Percentiles rank a stretch among this genome's conserved stretches.
phyloP scores from a whole-genome alignment of 176 grass and related monocot genomes.

The Chrysopogon serrulatus region DNA sequence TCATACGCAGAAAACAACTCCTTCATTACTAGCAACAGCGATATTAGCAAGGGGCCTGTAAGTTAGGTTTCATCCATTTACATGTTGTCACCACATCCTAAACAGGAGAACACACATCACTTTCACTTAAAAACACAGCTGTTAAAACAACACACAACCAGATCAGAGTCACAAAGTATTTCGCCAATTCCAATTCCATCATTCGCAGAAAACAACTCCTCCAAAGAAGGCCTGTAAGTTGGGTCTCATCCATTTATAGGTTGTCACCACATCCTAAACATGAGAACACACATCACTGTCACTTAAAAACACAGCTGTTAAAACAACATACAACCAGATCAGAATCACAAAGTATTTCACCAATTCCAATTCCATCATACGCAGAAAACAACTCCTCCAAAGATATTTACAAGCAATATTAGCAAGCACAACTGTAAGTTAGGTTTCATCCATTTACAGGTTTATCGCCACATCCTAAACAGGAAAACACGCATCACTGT shows the following conservation, averaged over 20 bases:
- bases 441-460: conserved; percentile 18
- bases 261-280: neutral
- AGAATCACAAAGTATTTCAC: neutral
- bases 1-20: conserved; percentile 7
- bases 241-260: conserved; percentile 13
- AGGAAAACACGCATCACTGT: neutral
- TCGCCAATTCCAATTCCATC: neutral
- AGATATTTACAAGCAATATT: conserved; percentile 26
- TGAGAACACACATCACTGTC: neutral
- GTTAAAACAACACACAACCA: conserved; percentile 19
- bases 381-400: conserved; percentile 7
- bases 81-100: conserved; percentile 3
- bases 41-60: no score
- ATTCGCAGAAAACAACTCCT: conserved; percentile 11
- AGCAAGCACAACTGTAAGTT: neutral
- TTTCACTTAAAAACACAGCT: conserved; percentile 20
- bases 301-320: conserved; percentile 21
- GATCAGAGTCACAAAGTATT: neutral
- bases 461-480: neutral
- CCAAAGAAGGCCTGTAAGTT: neutral
- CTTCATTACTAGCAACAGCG: no score
- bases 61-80: conserved; percentile 11
- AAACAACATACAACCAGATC: conserved; percentile 5
- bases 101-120: neutral
- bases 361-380: conserved; percentile 1